Conservation (phyloP, 1,284 basidiomycete genomes). For the Leccinum cinnamomeum region DNA sequence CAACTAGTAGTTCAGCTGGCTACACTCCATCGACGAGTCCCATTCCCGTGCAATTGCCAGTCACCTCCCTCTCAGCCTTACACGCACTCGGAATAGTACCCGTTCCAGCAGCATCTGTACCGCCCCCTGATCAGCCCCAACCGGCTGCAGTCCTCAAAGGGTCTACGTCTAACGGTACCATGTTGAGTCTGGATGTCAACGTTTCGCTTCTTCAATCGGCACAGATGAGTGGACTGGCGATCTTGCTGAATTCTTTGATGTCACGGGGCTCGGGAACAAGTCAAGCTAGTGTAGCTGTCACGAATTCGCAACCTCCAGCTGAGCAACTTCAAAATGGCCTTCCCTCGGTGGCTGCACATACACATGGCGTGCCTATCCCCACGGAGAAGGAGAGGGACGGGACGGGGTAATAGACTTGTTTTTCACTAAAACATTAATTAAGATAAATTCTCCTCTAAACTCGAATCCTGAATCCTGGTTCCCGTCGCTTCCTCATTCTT, state of each 20-base stretch:
- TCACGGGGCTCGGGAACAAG: constrained; percentile 32
- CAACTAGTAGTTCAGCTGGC: constrained; percentile 30
- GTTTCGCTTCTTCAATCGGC: constrained; percentile 63
- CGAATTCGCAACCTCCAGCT: constrained; percentile 13
- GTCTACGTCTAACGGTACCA: constrained; percentile 64
- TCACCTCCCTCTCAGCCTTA: constrained; percentile 64
- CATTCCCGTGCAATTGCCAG: constrained; percentile 73
- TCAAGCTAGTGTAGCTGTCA: constrained; percentile 14
- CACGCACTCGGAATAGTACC: constrained; percentile 71
- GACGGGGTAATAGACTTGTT: constrained; percentile 28
- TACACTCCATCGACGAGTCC: constrained; percentile 45
- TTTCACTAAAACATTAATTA: constrained; percentile 16
- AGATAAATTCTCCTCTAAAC: not conserved
- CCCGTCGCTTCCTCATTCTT: not conserved
- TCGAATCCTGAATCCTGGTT: not conserved
- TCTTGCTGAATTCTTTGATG: constrained; percentile 68
- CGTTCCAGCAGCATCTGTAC: constrained; percentile 58
- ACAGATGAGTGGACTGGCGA: constrained; percentile 71
- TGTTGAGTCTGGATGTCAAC: constrained; percentile 74
- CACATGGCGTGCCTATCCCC: constrained; percentile 6
- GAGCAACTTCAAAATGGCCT: constrained; percentile 24
- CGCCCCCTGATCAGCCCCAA: constrained; percentile 54
- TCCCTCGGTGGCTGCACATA: constrained; percentile 6
- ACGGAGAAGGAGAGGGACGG: constrained; percentile 25
- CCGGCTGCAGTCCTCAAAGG: constrained; percentile 70